phyloP scores from a whole-genome alignment of 441 rosid species.

The Populus hybrid region DNA sequence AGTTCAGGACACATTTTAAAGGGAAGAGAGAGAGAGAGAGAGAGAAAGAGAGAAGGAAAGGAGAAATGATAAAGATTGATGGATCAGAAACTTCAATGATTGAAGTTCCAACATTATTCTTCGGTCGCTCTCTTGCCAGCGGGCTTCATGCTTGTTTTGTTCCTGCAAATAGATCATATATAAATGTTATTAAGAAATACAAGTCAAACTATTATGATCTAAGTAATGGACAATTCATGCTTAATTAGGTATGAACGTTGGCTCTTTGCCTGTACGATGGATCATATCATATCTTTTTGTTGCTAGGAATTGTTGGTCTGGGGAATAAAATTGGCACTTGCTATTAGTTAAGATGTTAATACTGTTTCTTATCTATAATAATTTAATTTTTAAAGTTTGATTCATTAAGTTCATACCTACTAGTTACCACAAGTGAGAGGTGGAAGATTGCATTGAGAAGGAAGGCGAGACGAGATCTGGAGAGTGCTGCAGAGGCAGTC shows the following conservation, averaged over 20 bases:
- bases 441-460: slow-evolving; percentile 47
- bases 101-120: too few species aligned
- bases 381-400: background rate
- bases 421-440: slow-evolving; percentile 28
- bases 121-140: too few species aligned
- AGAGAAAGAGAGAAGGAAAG: background rate
- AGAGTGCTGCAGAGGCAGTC: slow-evolving; percentile 65
- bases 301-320: too few species aligned
- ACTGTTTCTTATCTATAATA: background rate
- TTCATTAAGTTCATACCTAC: background rate
- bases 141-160: too few species aligned
- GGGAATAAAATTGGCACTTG: too few species aligned
- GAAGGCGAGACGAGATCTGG: slow-evolving; percentile 50
- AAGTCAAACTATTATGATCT: background rate
- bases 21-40: background rate
- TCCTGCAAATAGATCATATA: too few species aligned
- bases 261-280: too few species aligned
- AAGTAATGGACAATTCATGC: too few species aligned
- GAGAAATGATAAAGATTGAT: background rate
- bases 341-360: background rate
- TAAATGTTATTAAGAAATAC: too few species aligned
- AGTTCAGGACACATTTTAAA: background rate
- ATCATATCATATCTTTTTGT: too few species aligned
- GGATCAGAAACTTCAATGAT: background rate
- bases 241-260: too few species aligned